phyloP scores from a whole-genome alignment of 148 eudicot genomes.

The Cornus controversa region DNA sequence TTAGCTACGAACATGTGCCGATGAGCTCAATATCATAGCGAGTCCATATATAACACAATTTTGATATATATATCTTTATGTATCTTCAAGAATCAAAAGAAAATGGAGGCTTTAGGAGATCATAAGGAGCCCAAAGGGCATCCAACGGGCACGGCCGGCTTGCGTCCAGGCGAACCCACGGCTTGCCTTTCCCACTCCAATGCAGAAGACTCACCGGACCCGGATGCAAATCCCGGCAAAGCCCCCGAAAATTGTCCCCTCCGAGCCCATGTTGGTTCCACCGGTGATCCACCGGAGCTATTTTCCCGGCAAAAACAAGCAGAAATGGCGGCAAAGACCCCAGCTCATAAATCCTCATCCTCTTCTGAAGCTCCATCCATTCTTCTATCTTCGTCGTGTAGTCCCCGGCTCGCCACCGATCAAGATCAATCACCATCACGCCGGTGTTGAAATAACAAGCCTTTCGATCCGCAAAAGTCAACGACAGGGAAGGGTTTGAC shows the following conservation, averaged over 20 bases:
- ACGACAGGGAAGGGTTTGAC: conserved; percentile 64
- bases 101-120: conserved; percentile 60
- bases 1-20: neutral
- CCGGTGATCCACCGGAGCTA: conserved; percentile 66
- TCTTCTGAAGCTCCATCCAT: conserved; percentile 87
- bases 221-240: conserved; percentile 77
- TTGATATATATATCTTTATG: no score
- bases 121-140: conserved; percentile 85
- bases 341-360: conserved; percentile 66
- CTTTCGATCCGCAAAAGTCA: conserved; percentile 46
- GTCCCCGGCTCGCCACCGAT: conserved; percentile 59
- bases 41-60: no score
- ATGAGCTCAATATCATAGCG: no score
- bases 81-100: conserved; percentile 50
- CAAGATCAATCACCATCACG: conserved; percentile 65
- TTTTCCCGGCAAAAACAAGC: conserved; percentile 68
- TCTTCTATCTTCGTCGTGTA: conserved; percentile 73
- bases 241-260: conserved; percentile 70
- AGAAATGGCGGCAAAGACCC: conserved; percentile 78
- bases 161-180: conserved; percentile 75
- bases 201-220: conserved; percentile 80
- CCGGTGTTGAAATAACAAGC: conserved; percentile 72
- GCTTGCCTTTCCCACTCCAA: conserved; percentile 95
- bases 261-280: conserved; percentile 93
- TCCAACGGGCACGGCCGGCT: conserved; percentile 79